These are phyloP conservation scores for Colletotrichum sansevieriae DNA, from an alignment of 2,329 filamentous ascomycete species.

Conservation along the genomic window DNA sequence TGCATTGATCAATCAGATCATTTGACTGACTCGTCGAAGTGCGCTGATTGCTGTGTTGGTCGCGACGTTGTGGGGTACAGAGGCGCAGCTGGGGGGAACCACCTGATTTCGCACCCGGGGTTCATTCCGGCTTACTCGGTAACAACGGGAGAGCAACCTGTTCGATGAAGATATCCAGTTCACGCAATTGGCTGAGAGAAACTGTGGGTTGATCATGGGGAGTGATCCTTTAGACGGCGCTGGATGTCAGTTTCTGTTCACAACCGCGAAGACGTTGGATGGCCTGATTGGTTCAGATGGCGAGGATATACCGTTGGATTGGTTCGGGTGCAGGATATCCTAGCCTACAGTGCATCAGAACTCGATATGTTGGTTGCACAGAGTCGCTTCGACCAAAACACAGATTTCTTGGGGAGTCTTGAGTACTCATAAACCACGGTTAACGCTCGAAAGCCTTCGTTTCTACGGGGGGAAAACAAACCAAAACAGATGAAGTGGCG, in stretches of 20 bases:
- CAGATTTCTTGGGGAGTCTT: too few relatives aligned
- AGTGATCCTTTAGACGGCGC: background rate
- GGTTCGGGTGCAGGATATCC: too few relatives aligned
- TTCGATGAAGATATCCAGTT: background rate
- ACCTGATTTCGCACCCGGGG: conserved; percentile 21
- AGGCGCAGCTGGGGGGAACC: conserved; percentile 7
- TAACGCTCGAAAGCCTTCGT: too few relatives aligned
- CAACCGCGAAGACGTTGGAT: too few relatives aligned
- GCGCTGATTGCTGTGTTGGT: background rate
- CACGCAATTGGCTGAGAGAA: background rate
- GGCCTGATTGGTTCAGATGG: too few relatives aligned
- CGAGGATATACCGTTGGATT: too few relatives aligned
- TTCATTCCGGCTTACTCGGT: conserved; percentile 4
- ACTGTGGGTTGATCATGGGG: background rate
- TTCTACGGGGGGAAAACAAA: too few relatives aligned
- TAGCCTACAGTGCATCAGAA: too few relatives aligned
- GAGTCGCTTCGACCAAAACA: too few relatives aligned
- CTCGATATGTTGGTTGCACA: too few relatives aligned
- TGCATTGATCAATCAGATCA: conserved; percentile 14
- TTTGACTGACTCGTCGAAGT: background rate
- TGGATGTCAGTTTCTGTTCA: background rate
- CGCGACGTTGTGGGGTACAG: conserved; percentile 1
- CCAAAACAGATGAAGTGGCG: too few relatives aligned
- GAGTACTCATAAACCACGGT: too few relatives aligned
- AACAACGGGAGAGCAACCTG: conserved; percentile 19